Base-by-base conservation (phyloP, 2,329 filamentous ascomycete genomes). In the Verticillium klebahnii region DNA sequence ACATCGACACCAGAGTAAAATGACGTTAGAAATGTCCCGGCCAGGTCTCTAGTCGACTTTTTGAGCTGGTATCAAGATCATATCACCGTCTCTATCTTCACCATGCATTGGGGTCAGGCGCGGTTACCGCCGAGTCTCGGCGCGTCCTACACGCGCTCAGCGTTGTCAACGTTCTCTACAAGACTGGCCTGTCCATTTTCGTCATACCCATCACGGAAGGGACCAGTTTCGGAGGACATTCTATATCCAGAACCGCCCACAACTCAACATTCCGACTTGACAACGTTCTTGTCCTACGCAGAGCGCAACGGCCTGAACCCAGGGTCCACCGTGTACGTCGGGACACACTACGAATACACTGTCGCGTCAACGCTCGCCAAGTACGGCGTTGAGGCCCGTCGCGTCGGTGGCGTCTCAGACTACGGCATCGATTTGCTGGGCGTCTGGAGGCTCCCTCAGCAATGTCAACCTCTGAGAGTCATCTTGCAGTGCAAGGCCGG, bases 341-440 rank as follows among this genome's bases (percentile, higher is more conserved):
- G 91, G 66, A 94, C 90, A 0, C 85, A 84, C 71, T 94, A 91
- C 76, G 91, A 95, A 73, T 94, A 94, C 77, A 86, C 80, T 0
- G 84, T 87, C 3, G 82, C 83, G 6, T 71, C 74, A 4, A 75
- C 83, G 1, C 81, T 94, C 0, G 69, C 80, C 3, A 74, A 76
- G 1, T 82, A 90, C 59, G 87, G 88, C 60, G 90, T 94, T 76
- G 74, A 77, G 25, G 80, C 93, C 37, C 78, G 78, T 56, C 85
- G 90, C 36, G 81, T 89, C 2, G 91, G 91, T 32, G 85, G 88
- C 39, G 76, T 78, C 3, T 85, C 83, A 1, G 91, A 94, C 73
- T 81, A 80, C 62, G 91, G 91, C 40, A 90, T 92, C 68, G 91
- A 94, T 70, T 80, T 94, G 1, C 75, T 92, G 0, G 91, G 91